Evolutionary conservation across 345 rosid genomes (phyloP).

Genomic region (Garcia nutans): DNA sequence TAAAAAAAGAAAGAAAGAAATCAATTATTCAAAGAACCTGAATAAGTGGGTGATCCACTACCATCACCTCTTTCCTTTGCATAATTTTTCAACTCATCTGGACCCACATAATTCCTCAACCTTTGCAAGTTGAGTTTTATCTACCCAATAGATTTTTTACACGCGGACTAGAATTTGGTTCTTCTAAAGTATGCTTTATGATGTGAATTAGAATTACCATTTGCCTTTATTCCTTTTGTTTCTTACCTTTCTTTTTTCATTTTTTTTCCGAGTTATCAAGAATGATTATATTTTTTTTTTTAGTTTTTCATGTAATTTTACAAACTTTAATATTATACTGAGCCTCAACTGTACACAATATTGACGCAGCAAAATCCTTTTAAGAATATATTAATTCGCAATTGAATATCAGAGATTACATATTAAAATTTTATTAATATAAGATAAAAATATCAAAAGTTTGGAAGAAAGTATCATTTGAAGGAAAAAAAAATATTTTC

Average conservation of each 20-base stretch:
- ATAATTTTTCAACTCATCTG: neutral
- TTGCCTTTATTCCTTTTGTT: neutral
- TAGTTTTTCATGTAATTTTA: no score
- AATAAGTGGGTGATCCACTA: neutral
- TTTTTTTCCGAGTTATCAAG: neutral
- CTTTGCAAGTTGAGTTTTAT: neutral
- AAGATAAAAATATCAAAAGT: no score
- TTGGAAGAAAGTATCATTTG: no score
- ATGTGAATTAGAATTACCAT: neutral
- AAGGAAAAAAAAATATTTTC: no score
- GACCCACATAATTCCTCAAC: neutral
- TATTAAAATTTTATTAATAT: no score
- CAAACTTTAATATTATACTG: no score
- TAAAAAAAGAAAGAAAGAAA: neutral
- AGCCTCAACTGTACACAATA: no score
- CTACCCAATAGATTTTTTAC: neutral
- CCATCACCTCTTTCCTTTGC: slow-evolving; percentile 12
- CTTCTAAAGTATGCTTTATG: neutral
- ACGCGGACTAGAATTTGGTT: slow-evolving; percentile 10
- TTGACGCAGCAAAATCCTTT: no score
- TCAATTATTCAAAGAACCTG: neutral
- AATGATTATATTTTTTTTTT: neutral
- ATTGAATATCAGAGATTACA: no score
- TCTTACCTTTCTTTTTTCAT: neutral
- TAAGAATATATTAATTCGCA: no score